Percentiles rank a stretch among this genome's conserved stretches.
These are phyloP conservation scores for Trametes cingulata DNA, from an alignment of 768 basidiomycete species.

Conservation along the genomic window DNA sequence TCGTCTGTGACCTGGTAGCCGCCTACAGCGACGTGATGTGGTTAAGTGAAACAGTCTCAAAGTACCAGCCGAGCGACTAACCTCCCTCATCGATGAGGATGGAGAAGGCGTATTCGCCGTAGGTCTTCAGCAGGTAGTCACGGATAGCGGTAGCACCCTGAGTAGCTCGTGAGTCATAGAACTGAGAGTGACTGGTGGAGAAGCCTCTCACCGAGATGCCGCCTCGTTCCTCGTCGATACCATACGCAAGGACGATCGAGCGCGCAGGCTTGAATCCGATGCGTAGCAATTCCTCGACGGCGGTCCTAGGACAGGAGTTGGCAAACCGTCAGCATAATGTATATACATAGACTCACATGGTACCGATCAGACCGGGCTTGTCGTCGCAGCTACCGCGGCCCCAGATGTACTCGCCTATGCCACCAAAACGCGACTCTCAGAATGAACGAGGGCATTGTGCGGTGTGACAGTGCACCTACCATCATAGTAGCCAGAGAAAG, in stretches of 20 bases:
- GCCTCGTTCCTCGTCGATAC: conserved; percentile 53
- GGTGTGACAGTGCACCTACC: conserved; percentile 38
- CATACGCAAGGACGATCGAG: conserved; percentile 41
- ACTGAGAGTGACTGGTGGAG: neutral
- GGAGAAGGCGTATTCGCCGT: conserved; percentile 72
- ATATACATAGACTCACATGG: conserved; percentile 42
- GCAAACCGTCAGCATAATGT: neutral
- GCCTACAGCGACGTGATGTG: conserved; percentile 32
- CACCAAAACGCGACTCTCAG: no score
- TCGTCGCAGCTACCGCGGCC: conserved; percentile 76
- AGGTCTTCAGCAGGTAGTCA: conserved; percentile 51
- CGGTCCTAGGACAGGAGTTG: conserved; percentile 26
- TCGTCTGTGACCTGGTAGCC: conserved; percentile 54
- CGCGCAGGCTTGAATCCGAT: conserved; percentile 48
- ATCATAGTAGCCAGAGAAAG: conserved; percentile 60
- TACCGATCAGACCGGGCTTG: conserved; percentile 73
- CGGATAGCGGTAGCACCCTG: conserved; percentile 59
- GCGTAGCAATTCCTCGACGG: conserved; percentile 48
- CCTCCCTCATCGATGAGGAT: conserved; percentile 90
- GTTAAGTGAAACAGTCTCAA: neutral
- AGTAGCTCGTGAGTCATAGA: neutral
- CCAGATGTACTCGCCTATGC: conserved; percentile 62
- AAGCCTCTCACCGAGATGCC: conserved; percentile 27
- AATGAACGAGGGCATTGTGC: no score
- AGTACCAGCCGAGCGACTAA: conserved; percentile 31